phyloP scores from a whole-genome alignment of 139 green algal species.

The Micromonas pusilla region DNA sequence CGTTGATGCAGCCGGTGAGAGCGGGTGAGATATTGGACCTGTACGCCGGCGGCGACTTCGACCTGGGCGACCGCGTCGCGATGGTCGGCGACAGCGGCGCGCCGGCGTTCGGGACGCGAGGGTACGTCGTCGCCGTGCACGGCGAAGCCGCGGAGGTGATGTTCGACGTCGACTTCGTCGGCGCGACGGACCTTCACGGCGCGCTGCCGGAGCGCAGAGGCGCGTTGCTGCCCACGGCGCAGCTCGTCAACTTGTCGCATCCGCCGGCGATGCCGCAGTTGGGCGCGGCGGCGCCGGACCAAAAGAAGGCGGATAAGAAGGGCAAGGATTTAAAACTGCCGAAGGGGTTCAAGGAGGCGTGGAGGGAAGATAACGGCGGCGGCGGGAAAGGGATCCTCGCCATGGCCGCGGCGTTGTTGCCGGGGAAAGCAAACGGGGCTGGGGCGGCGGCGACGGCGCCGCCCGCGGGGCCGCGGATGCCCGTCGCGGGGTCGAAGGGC shows the following conservation, averaged over 20 bases:
- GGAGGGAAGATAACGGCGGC: neutral
- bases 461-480: neutral
- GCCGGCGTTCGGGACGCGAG: slow-evolving; percentile 64
- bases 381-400: neutral
- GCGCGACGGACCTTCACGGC: slow-evolving; percentile 34
- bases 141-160: slow-evolving; percentile 66
- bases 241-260: slow-evolving; percentile 28
- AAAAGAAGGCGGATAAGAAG: neutral
- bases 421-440: neutral
- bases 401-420: neutral
- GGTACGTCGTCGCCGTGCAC: slow-evolving; percentile 56
- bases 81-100: slow-evolving; percentile 44
- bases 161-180: slow-evolving; percentile 52
- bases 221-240: slow-evolving; percentile 18
- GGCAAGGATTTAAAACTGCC: neutral
- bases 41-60: slow-evolving; percentile 58
- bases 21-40: slow-evolving; percentile 31
- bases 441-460: no score
- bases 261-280: slow-evolving; percentile 26
- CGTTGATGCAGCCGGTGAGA: slow-evolving; percentile 64
- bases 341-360: neutral
- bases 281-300: slow-evolving; percentile 8
- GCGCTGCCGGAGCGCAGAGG: slow-evolving; percentile 7
- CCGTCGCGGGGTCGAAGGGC: neutral
- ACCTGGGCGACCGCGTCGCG: slow-evolving; percentile 73